Evolutionary conservation across 2,329 filamentous ascomycete species (phyloP).

Genomic region (Penicillium sp.): DNA sequence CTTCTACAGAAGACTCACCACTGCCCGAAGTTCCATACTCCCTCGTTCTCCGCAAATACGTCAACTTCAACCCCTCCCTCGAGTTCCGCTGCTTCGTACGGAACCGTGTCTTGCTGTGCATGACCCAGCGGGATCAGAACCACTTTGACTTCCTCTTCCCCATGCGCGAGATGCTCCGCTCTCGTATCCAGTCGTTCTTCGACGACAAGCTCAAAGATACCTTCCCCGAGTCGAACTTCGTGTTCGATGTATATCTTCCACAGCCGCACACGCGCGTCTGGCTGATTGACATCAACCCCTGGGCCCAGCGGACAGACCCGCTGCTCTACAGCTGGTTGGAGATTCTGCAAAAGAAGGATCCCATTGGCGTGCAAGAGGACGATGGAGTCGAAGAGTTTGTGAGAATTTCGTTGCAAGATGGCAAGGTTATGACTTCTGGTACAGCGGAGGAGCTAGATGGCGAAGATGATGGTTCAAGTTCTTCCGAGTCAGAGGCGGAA

Average conservation of each 20-base stretch:
- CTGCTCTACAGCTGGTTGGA: slow-evolving; percentile 89
- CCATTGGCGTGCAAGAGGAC: slow-evolving; percentile 40
- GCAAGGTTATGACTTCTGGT: slow-evolving; percentile 15
- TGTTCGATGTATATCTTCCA: slow-evolving; percentile 92
- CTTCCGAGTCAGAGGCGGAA: slow-evolving; percentile 35
- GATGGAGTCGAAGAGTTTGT: slow-evolving; percentile 35
- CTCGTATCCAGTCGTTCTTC: slow-evolving; percentile 77
- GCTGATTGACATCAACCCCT: slow-evolving; percentile 93
- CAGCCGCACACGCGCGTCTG: slow-evolving; percentile 72
- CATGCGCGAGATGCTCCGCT: slow-evolving; percentile 67
- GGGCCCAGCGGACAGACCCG: slow-evolving; percentile 86
- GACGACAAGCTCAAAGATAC: slow-evolving; percentile 69
- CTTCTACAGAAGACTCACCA: slow-evolving; percentile 11
- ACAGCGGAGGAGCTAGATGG: slow-evolving; percentile 27
- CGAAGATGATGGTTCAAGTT: slow-evolving; percentile 33
- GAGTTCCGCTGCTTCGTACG: slow-evolving; percentile 97
- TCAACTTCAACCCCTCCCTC: slow-evolving; percentile 83
- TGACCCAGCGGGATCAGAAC: slow-evolving; percentile 88
- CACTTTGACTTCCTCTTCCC: slow-evolving; percentile 79
- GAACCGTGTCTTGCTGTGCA: slow-evolving; percentile 73
- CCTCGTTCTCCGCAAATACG: slow-evolving; percentile 83
- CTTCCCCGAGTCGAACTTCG: slow-evolving; percentile 82
- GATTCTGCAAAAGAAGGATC: slow-evolving; percentile 67
- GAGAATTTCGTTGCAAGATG: slow-evolving; percentile 36
- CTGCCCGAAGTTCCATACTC: slow-evolving; percentile 66